Base-by-base conservation (phyloP, 129 eudicot species). In the Artemisia tridentata region DNA sequence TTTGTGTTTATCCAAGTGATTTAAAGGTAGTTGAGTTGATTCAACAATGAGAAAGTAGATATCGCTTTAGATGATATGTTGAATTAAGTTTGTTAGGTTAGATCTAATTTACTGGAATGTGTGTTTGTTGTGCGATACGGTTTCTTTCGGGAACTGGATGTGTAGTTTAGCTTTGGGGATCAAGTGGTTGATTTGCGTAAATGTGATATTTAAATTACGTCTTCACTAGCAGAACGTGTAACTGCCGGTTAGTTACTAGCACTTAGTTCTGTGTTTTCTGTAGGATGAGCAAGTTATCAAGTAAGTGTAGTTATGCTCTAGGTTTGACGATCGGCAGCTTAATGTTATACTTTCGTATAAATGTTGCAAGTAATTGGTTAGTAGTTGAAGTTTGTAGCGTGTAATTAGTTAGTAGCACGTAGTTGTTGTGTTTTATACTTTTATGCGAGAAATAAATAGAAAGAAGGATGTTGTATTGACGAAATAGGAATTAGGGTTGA, bases 81-180 rank as follows among this genome's bases (percentile, higher is more conserved):
- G 31, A 7, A 38, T 38, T 38, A 8, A 7, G 29, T 27, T 60
- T 71, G 11, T 27, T 60, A 16, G 56, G 43, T 16, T 78, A 78
- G 81, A 78, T 78, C 81, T 63, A 18, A 29, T 23, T 60, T 45
- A 71, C 38, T 31, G 51, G 67, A 77, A 63, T 29, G 6, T 76
- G 56, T 76, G 49, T 61, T 63, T n/a, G n/a, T 72, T 16, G 38
- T 21, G 0, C 50, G 64, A 65, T 75, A 34, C 1, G 11, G 12
- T 65, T 72, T 72, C 18, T 11, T 63, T 29, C n/a, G 14, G 63
- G 45, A 34, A 41, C 21, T 15, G 41, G 23, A 20, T 20, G 15
- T 20, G 14, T 66, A 45, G 18, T n/a, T 67, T 11, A 45, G 25
- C 48, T 48, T 69, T 76, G 61, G 62, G 75, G 75, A 69, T 59